Evolutionary conservation across 805 yeast species (phyloP).

Genomic region (Sugiyamaella lignohabitans): DNA sequence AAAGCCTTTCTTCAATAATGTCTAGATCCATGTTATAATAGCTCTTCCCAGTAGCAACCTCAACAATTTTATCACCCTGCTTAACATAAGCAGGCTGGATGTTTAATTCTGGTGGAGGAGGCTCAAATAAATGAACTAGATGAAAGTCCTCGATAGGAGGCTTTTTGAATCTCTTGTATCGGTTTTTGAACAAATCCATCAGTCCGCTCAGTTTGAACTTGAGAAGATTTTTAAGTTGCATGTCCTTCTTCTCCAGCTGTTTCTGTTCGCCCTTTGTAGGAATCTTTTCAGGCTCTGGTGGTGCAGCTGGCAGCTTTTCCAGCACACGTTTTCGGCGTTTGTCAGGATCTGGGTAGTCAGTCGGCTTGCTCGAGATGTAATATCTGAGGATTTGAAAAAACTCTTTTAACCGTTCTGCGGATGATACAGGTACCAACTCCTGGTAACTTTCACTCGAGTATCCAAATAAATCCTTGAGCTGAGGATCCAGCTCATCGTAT

Average conservation of each 20-base stretch:
- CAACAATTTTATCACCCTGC: slow-evolving; percentile 71
- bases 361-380: slow-evolving; percentile 62
- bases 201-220: slow-evolving; percentile 80
- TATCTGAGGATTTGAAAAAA: slow-evolving; percentile 51
- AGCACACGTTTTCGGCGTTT: slow-evolving; percentile 38
- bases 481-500: slow-evolving; percentile 38
- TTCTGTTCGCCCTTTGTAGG: slow-evolving; percentile 41
- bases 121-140: slow-evolving; percentile 73
- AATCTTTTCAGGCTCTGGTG: slow-evolving; percentile 31
- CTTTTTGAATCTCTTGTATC: slow-evolving; percentile 85
- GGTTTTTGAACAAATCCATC: slow-evolving; percentile 80
- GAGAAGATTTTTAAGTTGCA: slow-evolving; percentile 73
- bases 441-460: slow-evolving; percentile 45
- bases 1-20: slow-evolving; percentile 84
- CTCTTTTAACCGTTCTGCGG: slow-evolving; percentile 39
- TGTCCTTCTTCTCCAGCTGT: slow-evolving; percentile 54
- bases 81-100: slow-evolving; percentile 29
- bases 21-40: slow-evolving; percentile 89
- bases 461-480: slow-evolving; percentile 53
- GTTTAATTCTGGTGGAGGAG: slow-evolving; percentile 29
- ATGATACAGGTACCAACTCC: slow-evolving; percentile 38
- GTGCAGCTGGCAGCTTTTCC: slow-evolving; percentile 36
- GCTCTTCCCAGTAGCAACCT: slow-evolving; percentile 62
- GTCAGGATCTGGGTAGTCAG: slow-evolving; percentile 58
- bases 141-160: slow-evolving; percentile 78